Evolutionary conservation across 257 asterid genomes (phyloP).

Genomic region (Capsicum pubescens): DNA sequence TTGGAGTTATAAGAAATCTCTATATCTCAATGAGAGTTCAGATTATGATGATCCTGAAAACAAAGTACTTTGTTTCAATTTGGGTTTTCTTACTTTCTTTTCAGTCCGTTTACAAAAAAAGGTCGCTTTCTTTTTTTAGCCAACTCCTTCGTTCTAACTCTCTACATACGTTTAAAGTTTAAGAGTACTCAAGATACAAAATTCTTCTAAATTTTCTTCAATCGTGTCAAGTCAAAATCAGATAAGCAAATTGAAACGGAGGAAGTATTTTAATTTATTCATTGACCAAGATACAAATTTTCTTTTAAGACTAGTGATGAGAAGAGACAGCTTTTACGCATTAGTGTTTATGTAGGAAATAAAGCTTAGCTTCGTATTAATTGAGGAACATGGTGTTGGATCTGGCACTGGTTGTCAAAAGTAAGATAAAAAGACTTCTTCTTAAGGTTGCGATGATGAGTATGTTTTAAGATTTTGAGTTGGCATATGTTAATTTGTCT

Average conservation of each 20-base stretch:
- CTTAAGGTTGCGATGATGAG: conserved; percentile 42
- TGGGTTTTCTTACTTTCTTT: background rate
- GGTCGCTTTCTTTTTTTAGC: background rate
- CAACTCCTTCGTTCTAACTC: background rate
- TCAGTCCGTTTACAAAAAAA: background rate
- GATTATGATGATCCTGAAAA: background rate
- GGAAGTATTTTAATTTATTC: background rate
- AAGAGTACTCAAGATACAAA: background rate
- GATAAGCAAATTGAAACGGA: background rate
- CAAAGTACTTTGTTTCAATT: background rate
- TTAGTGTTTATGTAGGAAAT: conserved; percentile 13
- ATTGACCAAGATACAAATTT: background rate
- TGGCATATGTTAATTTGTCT: conserved; percentile 37
- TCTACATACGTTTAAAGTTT: background rate
- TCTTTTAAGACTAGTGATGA: background rate
- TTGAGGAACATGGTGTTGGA: conserved; percentile 30
- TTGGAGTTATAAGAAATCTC: background rate
- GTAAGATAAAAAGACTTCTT: background rate
- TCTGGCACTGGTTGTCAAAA: conserved; percentile 40
- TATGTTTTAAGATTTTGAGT: conserved; percentile 44
- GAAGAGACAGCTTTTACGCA: background rate
- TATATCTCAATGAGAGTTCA: background rate
- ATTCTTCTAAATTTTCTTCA: background rate
- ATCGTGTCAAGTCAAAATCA: background rate
- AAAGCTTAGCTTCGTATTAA: conserved; percentile 24